Percentiles rank a stretch among this genome's conserved stretches.
These are phyloP conservation scores for Acer saccharum DNA, from an alignment of 345 rosid species.

Conservation along the genomic window DNA sequence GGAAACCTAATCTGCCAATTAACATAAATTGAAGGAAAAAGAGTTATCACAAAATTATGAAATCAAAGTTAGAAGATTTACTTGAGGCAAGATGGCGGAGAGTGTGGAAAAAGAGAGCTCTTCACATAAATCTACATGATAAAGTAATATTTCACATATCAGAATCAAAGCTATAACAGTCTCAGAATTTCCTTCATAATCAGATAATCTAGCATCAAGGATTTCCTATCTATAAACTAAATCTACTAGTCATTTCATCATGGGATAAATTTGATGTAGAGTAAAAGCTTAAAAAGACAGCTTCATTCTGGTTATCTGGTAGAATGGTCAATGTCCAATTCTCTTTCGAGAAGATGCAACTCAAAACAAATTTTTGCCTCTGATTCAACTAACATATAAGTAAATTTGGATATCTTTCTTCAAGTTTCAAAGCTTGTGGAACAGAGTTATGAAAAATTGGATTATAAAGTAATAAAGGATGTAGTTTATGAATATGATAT, in stretches of 20 bases:
- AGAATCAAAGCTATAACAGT: slow-evolving; percentile 11
- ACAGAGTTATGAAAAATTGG: not conserved
- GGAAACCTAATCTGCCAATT: not conserved
- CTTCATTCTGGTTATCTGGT: not conserved
- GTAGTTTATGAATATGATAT: not conserved
- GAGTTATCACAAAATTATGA: not conserved
- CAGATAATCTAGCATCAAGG: not conserved
- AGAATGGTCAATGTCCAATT: not conserved
- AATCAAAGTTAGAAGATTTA: slow-evolving; percentile 29
- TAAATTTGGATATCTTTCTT: not conserved
- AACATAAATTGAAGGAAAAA: not conserved
- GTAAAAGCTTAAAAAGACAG: not conserved
- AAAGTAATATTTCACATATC: slow-evolving; percentile 1
- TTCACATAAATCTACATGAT: slow-evolving; percentile 70
- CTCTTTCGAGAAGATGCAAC: not conserved
- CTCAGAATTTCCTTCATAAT: not conserved
- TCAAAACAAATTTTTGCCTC: not conserved
- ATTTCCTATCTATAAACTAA: not conserved
- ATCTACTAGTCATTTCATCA: not conserved
- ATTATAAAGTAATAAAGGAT: not conserved
- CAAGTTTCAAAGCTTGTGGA: not conserved
- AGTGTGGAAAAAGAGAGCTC: slow-evolving; percentile 69
- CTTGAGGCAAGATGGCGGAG: slow-evolving; percentile 88
- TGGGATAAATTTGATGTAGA: not conserved
- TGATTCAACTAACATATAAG: not conserved